phyloP scores from a whole-genome alignment of 768 basidiomycete species.

The Pleurotus tuoliensis region DNA sequence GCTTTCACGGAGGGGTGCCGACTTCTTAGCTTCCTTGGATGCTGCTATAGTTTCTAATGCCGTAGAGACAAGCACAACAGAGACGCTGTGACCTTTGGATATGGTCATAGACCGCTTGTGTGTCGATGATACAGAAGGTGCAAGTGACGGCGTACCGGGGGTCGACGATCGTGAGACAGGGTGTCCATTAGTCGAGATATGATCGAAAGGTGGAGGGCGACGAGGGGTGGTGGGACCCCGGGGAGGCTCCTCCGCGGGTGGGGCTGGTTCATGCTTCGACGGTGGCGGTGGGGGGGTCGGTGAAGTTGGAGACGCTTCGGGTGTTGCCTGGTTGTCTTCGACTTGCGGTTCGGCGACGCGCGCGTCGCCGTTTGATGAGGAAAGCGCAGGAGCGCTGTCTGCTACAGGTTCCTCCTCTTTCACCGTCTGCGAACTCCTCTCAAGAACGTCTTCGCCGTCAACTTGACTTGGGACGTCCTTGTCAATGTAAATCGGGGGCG shows the following conservation, averaged over 20 bases:
- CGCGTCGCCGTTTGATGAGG: background rate
- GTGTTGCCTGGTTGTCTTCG: background rate
- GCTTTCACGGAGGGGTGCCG: constrained; percentile 75
- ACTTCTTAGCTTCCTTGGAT: constrained; percentile 87
- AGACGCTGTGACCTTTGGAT: constrained; percentile 69
- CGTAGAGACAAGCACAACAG: constrained; percentile 75
- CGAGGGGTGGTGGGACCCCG: background rate
- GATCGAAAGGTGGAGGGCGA: background rate
- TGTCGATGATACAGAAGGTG: constrained; percentile 14
- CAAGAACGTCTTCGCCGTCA: background rate
- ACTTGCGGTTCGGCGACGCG: background rate
- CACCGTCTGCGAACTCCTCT: background rate
- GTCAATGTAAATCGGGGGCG: background rate
- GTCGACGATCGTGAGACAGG: constrained; percentile 3
- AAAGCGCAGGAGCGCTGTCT: background rate
- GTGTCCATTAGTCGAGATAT: constrained; percentile 4
- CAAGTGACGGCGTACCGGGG: constrained; percentile 6
- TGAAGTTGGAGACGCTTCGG: background rate
- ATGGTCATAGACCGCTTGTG: constrained; percentile 61
- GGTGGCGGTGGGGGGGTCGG: constrained; percentile 8
- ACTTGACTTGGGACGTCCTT: background rate
- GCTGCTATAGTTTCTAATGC: constrained; percentile 83
- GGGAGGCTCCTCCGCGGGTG: background rate
- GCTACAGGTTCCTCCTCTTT: background rate
- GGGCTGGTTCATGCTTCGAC: background rate